Percentiles rank a stretch among this genome's conserved stretches.
Evolutionary conservation across 768 basidiomycete species (phyloP).

Genomic region (Suillus variegatus): DNA sequence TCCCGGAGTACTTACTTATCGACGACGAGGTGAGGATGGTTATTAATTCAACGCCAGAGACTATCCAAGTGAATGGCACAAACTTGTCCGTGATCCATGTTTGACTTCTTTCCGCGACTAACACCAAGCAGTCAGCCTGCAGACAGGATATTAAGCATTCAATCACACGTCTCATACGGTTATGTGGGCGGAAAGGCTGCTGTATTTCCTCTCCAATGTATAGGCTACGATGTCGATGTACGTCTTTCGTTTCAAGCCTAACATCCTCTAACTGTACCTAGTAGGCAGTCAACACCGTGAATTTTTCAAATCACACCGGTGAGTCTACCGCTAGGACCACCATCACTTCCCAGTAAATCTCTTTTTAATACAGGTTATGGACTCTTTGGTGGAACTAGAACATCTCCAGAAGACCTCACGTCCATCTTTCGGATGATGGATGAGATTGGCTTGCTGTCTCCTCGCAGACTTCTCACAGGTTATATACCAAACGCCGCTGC

Average conservation of each 20-base stretch:
- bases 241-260: constrained; percentile 24
- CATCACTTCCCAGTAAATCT: background rate
- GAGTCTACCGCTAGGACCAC: constrained; percentile 14
- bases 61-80: background rate
- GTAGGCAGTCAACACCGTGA: constrained; percentile 87
- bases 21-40: background rate
- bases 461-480: constrained; percentile 81
- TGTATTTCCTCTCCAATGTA: constrained; percentile 74
- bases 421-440: constrained; percentile 75
- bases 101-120: background rate
- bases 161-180: constrained; percentile 92
- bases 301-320: constrained; percentile 96
- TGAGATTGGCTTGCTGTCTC: constrained; percentile 70
- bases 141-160: constrained; percentile 79
- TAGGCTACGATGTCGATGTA: constrained; percentile 97
- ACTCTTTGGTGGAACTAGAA: constrained; percentile 75
- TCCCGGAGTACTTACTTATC: too few species aligned
- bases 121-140: background rate
- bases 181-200: constrained; percentile 90
- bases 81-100: background rate
- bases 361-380: constrained; percentile 66
- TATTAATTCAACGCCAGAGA: background rate
- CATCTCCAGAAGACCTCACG: constrained; percentile 75
- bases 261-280: constrained; percentile 9
- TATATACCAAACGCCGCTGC: constrained; percentile 88